Percentiles rank a stretch among this genome's conserved stretches.
These are phyloP conservation scores for Fusarium drepaniforme DNA, from an alignment of 2,329 filamentous ascomycete genomes.

Conservation along the genomic window DNA sequence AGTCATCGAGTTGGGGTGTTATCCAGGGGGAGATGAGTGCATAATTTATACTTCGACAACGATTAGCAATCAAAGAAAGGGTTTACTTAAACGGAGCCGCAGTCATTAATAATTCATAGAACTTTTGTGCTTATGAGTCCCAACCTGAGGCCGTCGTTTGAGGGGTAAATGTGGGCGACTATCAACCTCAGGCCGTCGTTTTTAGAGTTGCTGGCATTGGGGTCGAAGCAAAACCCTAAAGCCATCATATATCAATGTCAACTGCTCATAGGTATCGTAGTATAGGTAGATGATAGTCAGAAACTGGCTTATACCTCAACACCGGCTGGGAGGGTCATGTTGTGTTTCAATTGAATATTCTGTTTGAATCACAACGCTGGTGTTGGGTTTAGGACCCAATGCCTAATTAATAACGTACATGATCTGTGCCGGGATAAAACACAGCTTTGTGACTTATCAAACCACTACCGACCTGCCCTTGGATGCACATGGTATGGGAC, in stretches of 20 bases:
- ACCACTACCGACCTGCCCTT: background rate
- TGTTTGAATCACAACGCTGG: background rate
- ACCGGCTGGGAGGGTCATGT: too few relatives aligned
- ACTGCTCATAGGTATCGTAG: background rate
- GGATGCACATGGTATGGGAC: background rate
- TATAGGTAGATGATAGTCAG: background rate
- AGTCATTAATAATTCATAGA: background rate
- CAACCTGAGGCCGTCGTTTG: conserved; percentile 33
- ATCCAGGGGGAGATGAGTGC: too few relatives aligned
- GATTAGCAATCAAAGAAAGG: background rate
- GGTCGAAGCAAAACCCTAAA: background rate
- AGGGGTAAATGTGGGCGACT: conserved; percentile 22
- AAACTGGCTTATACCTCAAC: too few relatives aligned
- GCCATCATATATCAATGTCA: background rate
- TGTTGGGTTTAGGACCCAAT: background rate
- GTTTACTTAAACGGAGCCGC: background rate
- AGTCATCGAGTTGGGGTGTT: background rate
- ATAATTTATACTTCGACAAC: background rate
- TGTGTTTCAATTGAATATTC: background rate
- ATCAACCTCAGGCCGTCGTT: conserved; percentile 22
- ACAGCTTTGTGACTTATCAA: background rate
- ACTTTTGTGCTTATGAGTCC: conserved; percentile 15
- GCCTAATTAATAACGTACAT: background rate
- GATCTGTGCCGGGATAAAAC: background rate
- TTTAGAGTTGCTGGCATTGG: conserved; percentile 1